Conservation (phyloP, 768 basidiomycete genomes). For the Rhodotorula diobovata region DNA sequence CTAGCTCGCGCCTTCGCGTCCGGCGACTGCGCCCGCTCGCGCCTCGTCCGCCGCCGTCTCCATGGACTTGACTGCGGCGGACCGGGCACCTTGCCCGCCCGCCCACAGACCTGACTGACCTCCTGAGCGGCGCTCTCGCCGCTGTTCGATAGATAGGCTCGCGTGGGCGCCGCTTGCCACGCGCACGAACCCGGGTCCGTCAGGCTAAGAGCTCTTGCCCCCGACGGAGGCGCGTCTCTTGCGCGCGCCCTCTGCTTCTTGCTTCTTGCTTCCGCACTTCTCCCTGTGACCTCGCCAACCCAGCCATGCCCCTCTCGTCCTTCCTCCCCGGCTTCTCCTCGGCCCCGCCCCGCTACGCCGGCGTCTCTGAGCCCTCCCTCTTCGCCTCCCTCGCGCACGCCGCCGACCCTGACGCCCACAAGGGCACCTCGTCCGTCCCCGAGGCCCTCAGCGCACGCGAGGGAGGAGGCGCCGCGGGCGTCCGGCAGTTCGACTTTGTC, state of each 20-base stretch:
- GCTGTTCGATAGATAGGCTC: no score
- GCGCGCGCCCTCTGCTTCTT: neutral
- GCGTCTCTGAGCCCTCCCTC: slow-evolving; percentile 1
- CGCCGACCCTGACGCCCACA: neutral
- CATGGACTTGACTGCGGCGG: no score
- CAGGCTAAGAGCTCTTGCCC: no score
- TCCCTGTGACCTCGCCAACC: neutral
- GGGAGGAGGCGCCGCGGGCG: neutral
- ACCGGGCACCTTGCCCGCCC: no score
- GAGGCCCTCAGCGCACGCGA: neutral
- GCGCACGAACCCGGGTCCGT: no score
- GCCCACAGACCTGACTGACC: no score
- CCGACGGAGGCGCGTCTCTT: no score
- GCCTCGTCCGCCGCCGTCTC: no score
- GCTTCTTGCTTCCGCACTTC: neutral
- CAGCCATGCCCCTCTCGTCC: neutral
- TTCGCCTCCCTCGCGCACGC: slow-evolving; percentile 8
- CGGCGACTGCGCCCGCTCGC: no score
- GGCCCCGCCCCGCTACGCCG: slow-evolving; percentile 9
- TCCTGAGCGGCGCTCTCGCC: no score
- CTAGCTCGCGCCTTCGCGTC: no score
- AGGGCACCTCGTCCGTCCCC: neutral
- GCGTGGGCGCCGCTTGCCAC: no score
- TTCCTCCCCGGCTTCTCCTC: neutral
- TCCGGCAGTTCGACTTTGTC: slow-evolving; percentile 14